phyloP scores from a whole-genome alignment of 2,329 filamentous ascomycete species.

The Beauveria medogensis region DNA sequence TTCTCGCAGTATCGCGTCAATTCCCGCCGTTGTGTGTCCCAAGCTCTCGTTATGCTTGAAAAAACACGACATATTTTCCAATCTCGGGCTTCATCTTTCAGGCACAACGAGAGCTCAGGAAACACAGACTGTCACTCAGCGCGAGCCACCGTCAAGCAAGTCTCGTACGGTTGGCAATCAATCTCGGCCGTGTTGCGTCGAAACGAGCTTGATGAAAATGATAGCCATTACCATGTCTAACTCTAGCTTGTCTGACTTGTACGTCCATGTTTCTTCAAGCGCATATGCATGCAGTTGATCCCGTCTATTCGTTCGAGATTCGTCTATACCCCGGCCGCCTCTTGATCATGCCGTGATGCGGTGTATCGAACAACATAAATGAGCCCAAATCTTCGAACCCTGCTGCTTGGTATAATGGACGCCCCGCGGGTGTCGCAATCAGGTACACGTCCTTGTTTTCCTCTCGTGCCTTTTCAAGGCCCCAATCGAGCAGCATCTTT shows the following conservation, averaged over 20 bases:
- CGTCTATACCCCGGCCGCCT: not conserved
- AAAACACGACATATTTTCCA: too few relatives aligned
- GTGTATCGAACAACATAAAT: conserved; percentile 1
- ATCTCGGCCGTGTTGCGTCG: not conserved
- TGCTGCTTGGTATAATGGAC: not conserved
- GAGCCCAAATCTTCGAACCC: conserved; percentile 3
- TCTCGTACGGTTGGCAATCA: too few relatives aligned
- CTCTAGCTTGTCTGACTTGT: not conserved
- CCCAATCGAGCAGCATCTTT: conserved; percentile 14
- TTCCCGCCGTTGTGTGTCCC: too few relatives aligned
- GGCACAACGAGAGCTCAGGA: not conserved
- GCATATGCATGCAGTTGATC: not conserved
- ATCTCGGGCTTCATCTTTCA: too few relatives aligned
- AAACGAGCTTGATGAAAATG: not conserved
- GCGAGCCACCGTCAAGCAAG: not conserved
- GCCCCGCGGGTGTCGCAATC: conserved; percentile 9
- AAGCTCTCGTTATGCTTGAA: too few relatives aligned
- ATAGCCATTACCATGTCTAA: not conserved
- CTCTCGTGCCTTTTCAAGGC: conserved; percentile 10
- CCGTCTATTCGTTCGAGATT: too few relatives aligned
- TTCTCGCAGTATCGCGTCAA: too few relatives aligned
- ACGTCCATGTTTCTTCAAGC: not conserved
- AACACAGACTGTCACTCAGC: not conserved
- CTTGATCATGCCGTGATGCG: conserved; percentile 7
- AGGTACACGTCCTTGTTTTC: conserved; percentile 9